Percentiles rank a stretch among this genome's conserved stretches.
These are phyloP conservation scores for Aspergillus glaucus DNA, from an alignment of 2,329 filamentous ascomycete genomes.

Conservation along the genomic window DNA sequence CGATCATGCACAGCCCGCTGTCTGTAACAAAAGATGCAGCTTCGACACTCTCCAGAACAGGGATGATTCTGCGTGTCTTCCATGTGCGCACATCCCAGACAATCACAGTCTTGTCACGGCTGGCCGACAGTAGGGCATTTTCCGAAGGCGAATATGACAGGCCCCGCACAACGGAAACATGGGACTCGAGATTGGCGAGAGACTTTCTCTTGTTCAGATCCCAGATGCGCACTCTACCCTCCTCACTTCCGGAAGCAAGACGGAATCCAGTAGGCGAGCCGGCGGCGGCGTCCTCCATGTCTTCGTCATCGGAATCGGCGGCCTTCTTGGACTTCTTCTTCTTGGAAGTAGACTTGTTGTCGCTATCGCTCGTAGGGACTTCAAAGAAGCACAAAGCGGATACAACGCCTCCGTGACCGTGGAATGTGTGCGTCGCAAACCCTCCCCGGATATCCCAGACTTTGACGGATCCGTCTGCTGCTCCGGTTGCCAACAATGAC, in stretches of 20 bases:
- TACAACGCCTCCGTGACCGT: constrained; percentile 83
- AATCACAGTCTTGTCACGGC: constrained; percentile 89
- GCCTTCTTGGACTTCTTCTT: constrained; percentile 42
- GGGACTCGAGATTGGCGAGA: constrained; percentile 74
- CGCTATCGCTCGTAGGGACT: constrained; percentile 45
- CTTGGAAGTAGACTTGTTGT: constrained; percentile 33
- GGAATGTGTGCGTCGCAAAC: constrained; percentile 90
- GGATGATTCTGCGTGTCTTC: constrained; percentile 74
- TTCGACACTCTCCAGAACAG: constrained; percentile 80
- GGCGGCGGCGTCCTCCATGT: constrained; percentile 37
- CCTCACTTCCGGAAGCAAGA: constrained; percentile 85
- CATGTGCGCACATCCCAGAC: constrained; percentile 84
- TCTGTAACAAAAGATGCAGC: constrained; percentile 69
- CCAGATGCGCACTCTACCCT: constrained; percentile 88
- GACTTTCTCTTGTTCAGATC: constrained; percentile 78
- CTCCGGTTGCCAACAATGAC: constrained; percentile 84
- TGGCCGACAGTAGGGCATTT: constrained; percentile 72
- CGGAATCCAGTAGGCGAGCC: constrained; percentile 58
- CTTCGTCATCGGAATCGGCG: constrained; percentile 30
- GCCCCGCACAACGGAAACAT: constrained; percentile 88
- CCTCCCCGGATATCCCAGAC: constrained; percentile 92
- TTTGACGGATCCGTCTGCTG: constrained; percentile 88
- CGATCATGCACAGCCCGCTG: constrained; percentile 71
- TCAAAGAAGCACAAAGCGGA: constrained; percentile 92
- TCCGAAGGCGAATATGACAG: constrained; percentile 73